Evolutionary conservation across 805 yeast genomes (phyloP).

Genomic region (Wickerhamiella parazyma): DNA sequence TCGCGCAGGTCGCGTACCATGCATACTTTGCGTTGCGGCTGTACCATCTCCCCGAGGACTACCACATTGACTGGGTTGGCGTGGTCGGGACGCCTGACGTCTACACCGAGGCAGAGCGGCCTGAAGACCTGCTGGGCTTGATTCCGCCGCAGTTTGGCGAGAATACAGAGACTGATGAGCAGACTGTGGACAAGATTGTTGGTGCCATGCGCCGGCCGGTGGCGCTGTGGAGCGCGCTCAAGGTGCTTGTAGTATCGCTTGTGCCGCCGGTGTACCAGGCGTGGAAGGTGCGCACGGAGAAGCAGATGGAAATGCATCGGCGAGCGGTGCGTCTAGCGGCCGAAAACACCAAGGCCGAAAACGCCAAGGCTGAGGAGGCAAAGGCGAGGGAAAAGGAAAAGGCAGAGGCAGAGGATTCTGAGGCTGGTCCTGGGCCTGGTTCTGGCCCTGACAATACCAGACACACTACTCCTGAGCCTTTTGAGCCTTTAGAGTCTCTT

Average conservation of each 20-base stretch:
- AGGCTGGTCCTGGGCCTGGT: too few species aligned
- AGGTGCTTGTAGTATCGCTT: background rate
- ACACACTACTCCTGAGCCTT: too few species aligned
- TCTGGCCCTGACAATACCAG: too few species aligned
- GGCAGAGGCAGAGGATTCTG: background rate
- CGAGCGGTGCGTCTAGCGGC: slow-evolving; percentile 3
- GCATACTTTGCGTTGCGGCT: background rate
- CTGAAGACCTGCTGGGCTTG: background rate
- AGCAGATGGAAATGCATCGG: background rate
- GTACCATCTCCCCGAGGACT: background rate
- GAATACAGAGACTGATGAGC: background rate
- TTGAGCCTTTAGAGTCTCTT: too few species aligned
- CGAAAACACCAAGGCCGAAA: background rate
- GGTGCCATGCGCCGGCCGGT: background rate
- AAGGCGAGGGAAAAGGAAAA: too few species aligned
- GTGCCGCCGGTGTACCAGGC: slow-evolving; percentile 3
- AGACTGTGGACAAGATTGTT: background rate
- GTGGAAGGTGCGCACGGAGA: background rate
- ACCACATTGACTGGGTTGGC: background rate
- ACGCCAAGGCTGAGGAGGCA: too few species aligned
- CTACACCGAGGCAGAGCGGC: background rate
- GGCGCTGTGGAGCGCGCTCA: background rate
- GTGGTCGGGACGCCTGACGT: slow-evolving; percentile 1
- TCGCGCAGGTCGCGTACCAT: background rate
- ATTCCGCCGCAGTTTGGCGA: slow-evolving; percentile 1